Conservation (phyloP, 75 land plant genomes). For the Pinus tabuliformis region DNA sequence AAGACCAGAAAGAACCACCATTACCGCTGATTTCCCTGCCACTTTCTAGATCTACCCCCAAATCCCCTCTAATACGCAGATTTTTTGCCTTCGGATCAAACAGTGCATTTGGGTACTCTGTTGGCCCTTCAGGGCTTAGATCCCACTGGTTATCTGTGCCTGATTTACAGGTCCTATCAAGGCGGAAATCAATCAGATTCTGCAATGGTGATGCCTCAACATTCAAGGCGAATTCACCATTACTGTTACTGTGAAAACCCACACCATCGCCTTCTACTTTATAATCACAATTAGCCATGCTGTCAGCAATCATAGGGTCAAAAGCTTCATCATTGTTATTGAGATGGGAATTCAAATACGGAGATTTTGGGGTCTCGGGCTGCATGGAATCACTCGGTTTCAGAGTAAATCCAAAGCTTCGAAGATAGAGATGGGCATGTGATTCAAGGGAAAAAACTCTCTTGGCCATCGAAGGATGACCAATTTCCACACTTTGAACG, state of each 20-base stretch:
- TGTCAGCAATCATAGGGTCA: too few species aligned
- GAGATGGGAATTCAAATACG: too few species aligned
- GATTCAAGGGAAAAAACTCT: too few species aligned
- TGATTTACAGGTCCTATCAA: neutral
- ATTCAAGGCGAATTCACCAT: neutral
- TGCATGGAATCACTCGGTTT: too few species aligned
- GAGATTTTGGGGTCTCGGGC: too few species aligned
- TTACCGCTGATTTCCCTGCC: neutral
- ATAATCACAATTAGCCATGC: too few species aligned
- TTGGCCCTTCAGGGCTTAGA: neutral
- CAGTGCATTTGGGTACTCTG: neutral
- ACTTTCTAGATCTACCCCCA: conserved; percentile 1
- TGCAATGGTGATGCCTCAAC: neutral
- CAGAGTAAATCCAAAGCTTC: too few species aligned
- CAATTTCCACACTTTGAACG: too few species aligned
- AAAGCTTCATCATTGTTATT: too few species aligned
- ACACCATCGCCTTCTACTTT: too few species aligned
- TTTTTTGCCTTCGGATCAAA: neutral
- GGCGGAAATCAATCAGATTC: neutral
- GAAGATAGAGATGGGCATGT: too few species aligned
- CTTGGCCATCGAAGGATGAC: too few species aligned
- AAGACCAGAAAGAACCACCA: neutral
- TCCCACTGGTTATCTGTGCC: neutral
- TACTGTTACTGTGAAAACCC: neutral
- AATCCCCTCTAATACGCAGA: neutral